Evolutionary conservation across 176 grass and related monocot species (phyloP).

Genomic region (Lolium rigidum): DNA sequence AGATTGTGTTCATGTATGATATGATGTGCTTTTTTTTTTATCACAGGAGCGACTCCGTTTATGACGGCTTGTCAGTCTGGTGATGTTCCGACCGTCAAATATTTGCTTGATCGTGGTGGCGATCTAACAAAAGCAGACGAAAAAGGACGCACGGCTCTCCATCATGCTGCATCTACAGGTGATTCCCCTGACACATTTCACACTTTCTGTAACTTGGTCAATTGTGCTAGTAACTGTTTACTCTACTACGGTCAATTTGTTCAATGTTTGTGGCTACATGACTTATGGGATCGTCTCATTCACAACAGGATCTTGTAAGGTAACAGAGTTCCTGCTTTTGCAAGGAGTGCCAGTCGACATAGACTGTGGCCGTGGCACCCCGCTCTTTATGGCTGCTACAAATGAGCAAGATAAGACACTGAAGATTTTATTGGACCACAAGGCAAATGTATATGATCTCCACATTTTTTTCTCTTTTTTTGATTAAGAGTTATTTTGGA

Average conservation of each 20-base stretch:
- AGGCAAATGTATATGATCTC: slow-evolving; percentile 33
- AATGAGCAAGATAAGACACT: slow-evolving; percentile 34
- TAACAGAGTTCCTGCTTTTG: slow-evolving; percentile 39
- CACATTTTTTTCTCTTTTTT: not conserved
- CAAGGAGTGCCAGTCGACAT: slow-evolving; percentile 43
- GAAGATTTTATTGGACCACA: slow-evolving; percentile 50
- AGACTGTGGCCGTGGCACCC: slow-evolving; percentile 37
- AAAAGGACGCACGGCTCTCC: slow-evolving; percentile 16
- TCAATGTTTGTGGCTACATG: not conserved
- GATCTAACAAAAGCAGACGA: slow-evolving; percentile 42
- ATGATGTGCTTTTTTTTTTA: not conserved
- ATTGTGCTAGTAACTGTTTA: not conserved
- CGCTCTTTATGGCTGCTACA: slow-evolving; percentile 20
- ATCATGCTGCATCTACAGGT: slow-evolving; percentile 32
- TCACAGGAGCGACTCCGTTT: slow-evolving; percentile 34
- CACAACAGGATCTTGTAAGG: slow-evolving; percentile 29
- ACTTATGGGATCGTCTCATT: not conserved
- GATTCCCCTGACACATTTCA: no score
- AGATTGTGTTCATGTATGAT: not conserved
- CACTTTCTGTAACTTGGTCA: not conserved
- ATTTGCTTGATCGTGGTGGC: slow-evolving; percentile 40
- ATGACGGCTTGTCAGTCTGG: slow-evolving; percentile 31
- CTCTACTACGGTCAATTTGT: not conserved
- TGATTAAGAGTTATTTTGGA: not conserved
- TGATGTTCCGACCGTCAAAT: slow-evolving; percentile 42